A percentile compares a stretch with the other conserved stretches of the same genome.
Conservation (phyloP, 129 eudicot species). For the Deinandra increscens region DNA sequence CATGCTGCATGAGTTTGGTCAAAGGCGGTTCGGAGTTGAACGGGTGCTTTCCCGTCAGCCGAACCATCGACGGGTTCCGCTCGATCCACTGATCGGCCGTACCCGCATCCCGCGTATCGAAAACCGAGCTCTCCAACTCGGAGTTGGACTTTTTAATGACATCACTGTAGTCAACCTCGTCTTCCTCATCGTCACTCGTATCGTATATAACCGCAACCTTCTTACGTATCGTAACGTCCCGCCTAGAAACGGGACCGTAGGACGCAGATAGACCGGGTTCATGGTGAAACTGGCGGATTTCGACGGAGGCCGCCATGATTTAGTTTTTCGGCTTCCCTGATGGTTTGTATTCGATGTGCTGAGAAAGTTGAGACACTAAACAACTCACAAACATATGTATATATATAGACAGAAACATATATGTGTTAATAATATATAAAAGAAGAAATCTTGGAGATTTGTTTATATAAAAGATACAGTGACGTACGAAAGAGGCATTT, state of each 20-base stretch:
- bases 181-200: slow-evolving; percentile 45
- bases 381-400: slow-evolving; percentile 10
- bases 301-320: slow-evolving; percentile 77
- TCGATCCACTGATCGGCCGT: slow-evolving; percentile 83
- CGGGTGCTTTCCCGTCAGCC: slow-evolving; percentile 93
- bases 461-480: background rate
- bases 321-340: background rate
- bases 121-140: slow-evolving; percentile 58
- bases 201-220: background rate
- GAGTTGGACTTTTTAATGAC: slow-evolving; percentile 42
- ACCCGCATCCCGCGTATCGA: slow-evolving; percentile 57
- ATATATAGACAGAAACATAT: background rate
- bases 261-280: slow-evolving; percentile 42
- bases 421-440: too few relatives aligned
- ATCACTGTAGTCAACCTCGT: slow-evolving; percentile 25
- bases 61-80: slow-evolving; percentile 73
- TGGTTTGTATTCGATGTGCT: slow-evolving; percentile 21
- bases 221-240: slow-evolving; percentile 11
- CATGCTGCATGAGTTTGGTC: slow-evolving; percentile 85
- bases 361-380: slow-evolving; percentile 23
- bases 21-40: slow-evolving; percentile 90
- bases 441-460: too few relatives aligned
- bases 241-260: slow-evolving; percentile 26
- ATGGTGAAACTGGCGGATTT: slow-evolving; percentile 59
- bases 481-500: background rate